Percentiles rank a stretch among this genome's conserved stretches.
Conservation (phyloP, 2,329 filamentous ascomycete species). For the Ophiocordyceps camponoti-saundersi region DNA sequence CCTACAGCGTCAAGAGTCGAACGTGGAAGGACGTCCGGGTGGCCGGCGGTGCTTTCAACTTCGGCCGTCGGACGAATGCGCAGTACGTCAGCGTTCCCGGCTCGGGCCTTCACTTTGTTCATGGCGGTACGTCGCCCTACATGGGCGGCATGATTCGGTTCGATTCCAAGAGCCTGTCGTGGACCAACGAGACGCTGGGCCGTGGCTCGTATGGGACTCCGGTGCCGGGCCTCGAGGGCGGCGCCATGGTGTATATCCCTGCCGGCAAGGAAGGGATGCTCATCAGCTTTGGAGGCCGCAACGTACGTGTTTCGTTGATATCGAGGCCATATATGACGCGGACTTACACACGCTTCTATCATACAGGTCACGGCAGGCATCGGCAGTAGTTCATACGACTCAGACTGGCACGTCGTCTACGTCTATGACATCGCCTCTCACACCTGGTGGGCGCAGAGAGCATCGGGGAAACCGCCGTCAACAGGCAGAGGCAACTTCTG, state of each 20-base stretch:
- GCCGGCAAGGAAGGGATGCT: background rate
- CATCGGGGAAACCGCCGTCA: background rate
- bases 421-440: background rate
- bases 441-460: background rate
- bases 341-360: background rate
- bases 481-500: background rate
- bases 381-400: background rate
- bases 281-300: background rate
- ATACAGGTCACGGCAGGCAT: background rate
- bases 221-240: background rate
- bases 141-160: background rate
- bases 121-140: background rate
- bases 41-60: background rate
- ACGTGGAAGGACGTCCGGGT: background rate
- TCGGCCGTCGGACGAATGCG: background rate
- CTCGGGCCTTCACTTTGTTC: background rate
- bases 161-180: background rate
- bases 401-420: background rate
- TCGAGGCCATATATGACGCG: background rate
- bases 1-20: background rate
- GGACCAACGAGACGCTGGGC: background rate
- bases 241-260: background rate
- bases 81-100: background rate
- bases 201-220: background rate
- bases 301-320: background rate